A percentile compares a stretch with the other conserved stretches of the same genome.
Evolutionary conservation across 805 yeast species (phyloP).

Genomic region (Nadsonia fulvescens): DNA sequence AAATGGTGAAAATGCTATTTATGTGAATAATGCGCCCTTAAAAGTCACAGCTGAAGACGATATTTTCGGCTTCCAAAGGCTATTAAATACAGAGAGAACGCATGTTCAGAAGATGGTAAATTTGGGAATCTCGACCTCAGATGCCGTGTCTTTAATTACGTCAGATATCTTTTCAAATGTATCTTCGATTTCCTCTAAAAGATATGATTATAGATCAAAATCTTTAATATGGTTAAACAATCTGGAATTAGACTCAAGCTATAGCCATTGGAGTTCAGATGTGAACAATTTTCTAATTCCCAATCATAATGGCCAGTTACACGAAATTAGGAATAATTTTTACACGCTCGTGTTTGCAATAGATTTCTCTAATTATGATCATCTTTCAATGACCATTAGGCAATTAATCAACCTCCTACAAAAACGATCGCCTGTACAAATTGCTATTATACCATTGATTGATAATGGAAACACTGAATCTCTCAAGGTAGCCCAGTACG

Average conservation of each 20-base stretch:
- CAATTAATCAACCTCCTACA: slow-evolving; percentile 16
- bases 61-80: slow-evolving; percentile 18
- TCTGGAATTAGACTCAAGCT: slow-evolving; percentile 43
- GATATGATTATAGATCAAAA: slow-evolving; percentile 20
- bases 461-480: no score
- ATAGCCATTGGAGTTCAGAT: slow-evolving; percentile 28
- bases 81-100: slow-evolving; percentile 22
- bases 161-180: no score
- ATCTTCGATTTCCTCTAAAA: no score
- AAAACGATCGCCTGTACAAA: slow-evolving; percentile 52
- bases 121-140: slow-evolving; percentile 3
- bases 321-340: slow-evolving; percentile 53
- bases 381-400: slow-evolving; percentile 31
- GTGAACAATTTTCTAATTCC: slow-evolving; percentile 29
- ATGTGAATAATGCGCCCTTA: slow-evolving; percentile 53
- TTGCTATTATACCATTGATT: slow-evolving; percentile 62
- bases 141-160: no score
- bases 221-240: slow-evolving; percentile 60
- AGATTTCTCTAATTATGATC: slow-evolving; percentile 35
- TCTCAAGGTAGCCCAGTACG: no score
- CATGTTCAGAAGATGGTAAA: slow-evolving; percentile 10
- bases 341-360: slow-evolving; percentile 57
- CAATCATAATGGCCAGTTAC: slow-evolving; percentile 63
- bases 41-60: slow-evolving; percentile 23
- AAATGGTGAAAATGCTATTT: slow-evolving; percentile 23